Evolutionary conservation across 2,329 filamentous ascomycete species (phyloP).

Genomic region (Monilinia fructicola): DNA sequence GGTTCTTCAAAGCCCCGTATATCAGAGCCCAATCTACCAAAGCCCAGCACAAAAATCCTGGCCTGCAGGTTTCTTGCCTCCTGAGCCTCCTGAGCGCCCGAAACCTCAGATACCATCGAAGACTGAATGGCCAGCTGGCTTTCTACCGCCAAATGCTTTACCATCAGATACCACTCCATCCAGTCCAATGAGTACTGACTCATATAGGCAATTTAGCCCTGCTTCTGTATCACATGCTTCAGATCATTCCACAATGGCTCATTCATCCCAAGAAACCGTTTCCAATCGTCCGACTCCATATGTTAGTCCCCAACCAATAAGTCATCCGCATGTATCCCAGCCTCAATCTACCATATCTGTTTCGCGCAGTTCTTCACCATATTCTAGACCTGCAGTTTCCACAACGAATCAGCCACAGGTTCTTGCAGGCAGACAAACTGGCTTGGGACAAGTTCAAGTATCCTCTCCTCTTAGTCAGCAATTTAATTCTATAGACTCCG

Average conservation of each 20-base stretch:
- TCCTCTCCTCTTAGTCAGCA: neutral
- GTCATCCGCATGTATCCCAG: neutral
- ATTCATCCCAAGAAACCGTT: neutral
- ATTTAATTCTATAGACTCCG: neutral
- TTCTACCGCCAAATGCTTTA: neutral
- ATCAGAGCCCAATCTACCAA: neutral
- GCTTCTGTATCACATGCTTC: neutral
- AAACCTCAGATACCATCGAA: neutral
- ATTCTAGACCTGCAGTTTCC: neutral
- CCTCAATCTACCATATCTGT: neutral
- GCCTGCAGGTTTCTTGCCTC: slow-evolving; percentile 19
- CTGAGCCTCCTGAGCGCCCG: neutral
- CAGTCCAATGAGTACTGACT: neutral
- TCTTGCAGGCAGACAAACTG: neutral
- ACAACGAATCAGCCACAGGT: neutral
- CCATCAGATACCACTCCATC: neutral
- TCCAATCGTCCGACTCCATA: neutral
- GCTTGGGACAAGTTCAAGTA: neutral
- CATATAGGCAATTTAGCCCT: neutral
- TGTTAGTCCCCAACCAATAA: neutral
- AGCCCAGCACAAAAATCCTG: slow-evolving; percentile 6
- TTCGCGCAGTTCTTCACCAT: neutral
- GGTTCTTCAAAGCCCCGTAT: neutral
- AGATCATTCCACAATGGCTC: neutral
- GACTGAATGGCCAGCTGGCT: slow-evolving; percentile 13